phyloP scores from a whole-genome alignment of 495 filamentous ascomycete genomes.

The Penicillium cosmopolitanum region DNA sequence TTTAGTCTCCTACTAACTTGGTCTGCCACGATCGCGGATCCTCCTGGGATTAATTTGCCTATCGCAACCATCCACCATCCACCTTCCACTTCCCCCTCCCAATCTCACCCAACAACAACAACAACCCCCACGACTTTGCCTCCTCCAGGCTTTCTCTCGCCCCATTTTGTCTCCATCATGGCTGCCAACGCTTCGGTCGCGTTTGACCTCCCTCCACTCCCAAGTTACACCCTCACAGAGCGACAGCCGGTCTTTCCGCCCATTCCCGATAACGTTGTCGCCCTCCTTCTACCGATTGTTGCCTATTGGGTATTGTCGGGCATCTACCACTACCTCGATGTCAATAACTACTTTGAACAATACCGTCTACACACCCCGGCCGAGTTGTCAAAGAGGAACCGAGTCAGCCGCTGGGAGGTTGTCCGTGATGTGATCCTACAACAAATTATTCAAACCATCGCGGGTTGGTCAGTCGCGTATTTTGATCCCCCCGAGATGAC shows the following conservation, averaged over 20 bases:
- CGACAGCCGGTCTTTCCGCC: slow-evolving; percentile 72
- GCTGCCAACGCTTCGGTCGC: slow-evolving; percentile 45
- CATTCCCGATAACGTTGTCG: slow-evolving; percentile 79
- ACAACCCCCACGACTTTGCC: no score
- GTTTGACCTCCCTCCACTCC: slow-evolving; percentile 73
- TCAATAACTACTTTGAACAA: slow-evolving; percentile 77
- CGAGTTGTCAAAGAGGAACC: slow-evolving; percentile 84
- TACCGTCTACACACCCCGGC: slow-evolving; percentile 93
- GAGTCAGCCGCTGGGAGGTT: slow-evolving; percentile 78
- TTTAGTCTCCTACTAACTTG: background rate
- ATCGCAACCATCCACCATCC: no score
- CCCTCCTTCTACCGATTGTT: slow-evolving; percentile 73
- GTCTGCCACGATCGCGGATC: no score
- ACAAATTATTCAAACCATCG: slow-evolving; percentile 80
- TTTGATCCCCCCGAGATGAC: slow-evolving; percentile 66
- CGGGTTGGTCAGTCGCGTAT: slow-evolving; percentile 61
- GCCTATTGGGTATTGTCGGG: slow-evolving; percentile 90
- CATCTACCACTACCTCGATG: slow-evolving; percentile 84
- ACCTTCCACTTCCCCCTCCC: background rate
- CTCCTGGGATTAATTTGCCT: no score
- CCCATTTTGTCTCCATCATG: slow-evolving; percentile 31
- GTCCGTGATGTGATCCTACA: slow-evolving; percentile 86
- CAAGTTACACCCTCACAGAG: slow-evolving; percentile 67
- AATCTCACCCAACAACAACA: background rate
- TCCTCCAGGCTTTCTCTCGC: background rate